Evolutionary conservation across 176 grass and related monocot genomes (phyloP).

Genomic region (Olyra latifolia): DNA sequence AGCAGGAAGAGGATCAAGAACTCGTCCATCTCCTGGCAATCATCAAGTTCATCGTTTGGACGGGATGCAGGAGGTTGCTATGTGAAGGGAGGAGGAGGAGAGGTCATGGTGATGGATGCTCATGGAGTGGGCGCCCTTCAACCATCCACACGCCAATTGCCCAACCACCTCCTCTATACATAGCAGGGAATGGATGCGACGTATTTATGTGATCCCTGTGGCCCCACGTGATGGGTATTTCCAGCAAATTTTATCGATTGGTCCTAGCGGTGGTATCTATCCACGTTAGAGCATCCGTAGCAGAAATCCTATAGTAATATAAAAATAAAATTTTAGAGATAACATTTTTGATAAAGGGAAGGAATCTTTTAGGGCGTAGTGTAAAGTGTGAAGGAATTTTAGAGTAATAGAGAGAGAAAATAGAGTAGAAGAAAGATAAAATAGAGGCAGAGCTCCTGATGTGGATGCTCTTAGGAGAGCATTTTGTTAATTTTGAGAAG

Average conservation of each 20-base stretch:
- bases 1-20: slow-evolving; percentile 19
- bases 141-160: slow-evolving; percentile 26
- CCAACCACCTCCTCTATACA: slow-evolving; percentile 19
- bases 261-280: background rate
- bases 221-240: background rate
- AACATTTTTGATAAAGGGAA: too few species aligned
- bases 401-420: too few species aligned
- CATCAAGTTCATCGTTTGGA: background rate
- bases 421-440: too few species aligned
- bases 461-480: too few species aligned
- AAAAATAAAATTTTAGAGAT: too few species aligned
- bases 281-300: too few species aligned
- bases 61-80: background rate
- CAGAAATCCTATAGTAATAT: too few species aligned
- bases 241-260: background rate
- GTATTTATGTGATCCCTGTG: slow-evolving; percentile 19
- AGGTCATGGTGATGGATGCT: slow-evolving; percentile 24
- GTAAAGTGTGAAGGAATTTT: too few species aligned
- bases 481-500: background rate
- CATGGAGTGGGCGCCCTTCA: slow-evolving; percentile 17
- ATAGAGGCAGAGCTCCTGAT: too few species aligned
- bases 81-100: background rate
- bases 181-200: background rate
- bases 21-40: slow-evolving; percentile 2
- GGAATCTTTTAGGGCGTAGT: too few species aligned